phyloP scores from a whole-genome alignment of 1,284 basidiomycete genomes.

The Rhodotorula sp. region DNA sequence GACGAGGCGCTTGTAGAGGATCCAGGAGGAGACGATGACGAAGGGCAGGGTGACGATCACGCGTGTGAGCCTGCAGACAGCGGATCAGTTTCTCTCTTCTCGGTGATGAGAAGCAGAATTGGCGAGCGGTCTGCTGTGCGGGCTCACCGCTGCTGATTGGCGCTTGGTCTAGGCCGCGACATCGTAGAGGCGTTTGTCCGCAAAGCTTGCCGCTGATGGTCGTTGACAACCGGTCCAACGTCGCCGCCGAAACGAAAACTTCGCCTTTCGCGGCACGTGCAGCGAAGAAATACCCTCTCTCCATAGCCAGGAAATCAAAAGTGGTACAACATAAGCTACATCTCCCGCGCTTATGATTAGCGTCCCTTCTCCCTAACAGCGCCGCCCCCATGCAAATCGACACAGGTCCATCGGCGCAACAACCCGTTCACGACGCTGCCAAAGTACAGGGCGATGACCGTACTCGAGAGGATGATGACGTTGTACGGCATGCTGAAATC shows the following conservation, averaged over 20 bases:
- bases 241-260: neutral
- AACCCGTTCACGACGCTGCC: conserved; percentile 86
- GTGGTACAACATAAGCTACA: neutral
- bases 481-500: conserved; percentile 99
- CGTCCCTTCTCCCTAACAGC: neutral
- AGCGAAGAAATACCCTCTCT: too few species aligned
- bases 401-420: conserved; percentile 69
- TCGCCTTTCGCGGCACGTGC: too few species aligned
- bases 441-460: conserved; percentile 87
- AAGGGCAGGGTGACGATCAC: conserved; percentile 40
- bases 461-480: conserved; percentile 93
- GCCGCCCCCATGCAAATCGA: conserved; percentile 41
- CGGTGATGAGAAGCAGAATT: neutral
- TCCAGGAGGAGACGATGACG: conserved; percentile 32
- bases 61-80: conserved; percentile 25
- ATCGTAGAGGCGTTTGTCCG: neutral
- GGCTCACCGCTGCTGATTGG: neutral
- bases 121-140: neutral
- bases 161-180: neutral
- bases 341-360: too few species aligned
- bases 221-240: neutral
- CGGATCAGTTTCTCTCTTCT: too few species aligned
- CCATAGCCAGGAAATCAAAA: too few species aligned
- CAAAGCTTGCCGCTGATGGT: too few species aligned
- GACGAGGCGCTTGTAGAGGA: conserved; percentile 39